Evolutionary conservation across 768 basidiomycete genomes (phyloP).

Genomic region (Tricholoma saponaceum): DNA sequence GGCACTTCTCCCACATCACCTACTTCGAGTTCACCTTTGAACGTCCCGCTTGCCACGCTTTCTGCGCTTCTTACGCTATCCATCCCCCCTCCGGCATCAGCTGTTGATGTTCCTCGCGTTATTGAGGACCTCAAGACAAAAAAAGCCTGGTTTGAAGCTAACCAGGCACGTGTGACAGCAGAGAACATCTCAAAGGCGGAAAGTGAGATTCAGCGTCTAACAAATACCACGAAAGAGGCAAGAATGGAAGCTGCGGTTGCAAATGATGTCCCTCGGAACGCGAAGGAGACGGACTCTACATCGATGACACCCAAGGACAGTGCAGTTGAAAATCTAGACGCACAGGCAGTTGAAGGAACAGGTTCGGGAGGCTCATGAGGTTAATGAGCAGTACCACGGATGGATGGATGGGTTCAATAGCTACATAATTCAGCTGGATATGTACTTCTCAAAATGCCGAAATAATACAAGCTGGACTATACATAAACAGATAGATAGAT

Average conservation of each 20-base stretch:
- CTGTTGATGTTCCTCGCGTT: slow-evolving; percentile 74
- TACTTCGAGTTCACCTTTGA: slow-evolving; percentile 37
- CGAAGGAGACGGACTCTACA: slow-evolving; percentile 40
- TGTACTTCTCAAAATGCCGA: slow-evolving; percentile 8
- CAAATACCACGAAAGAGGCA: slow-evolving; percentile 34
- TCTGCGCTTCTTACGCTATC: slow-evolving; percentile 83
- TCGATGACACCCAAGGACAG: slow-evolving; percentile 38
- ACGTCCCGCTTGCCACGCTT: slow-evolving; percentile 82
- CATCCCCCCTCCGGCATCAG: slow-evolving; percentile 82
- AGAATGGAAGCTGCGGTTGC: slow-evolving; percentile 27
- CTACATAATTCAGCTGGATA: slow-evolving; percentile 2
- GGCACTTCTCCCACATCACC: slow-evolving; percentile 21
- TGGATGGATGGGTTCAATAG: slow-evolving; percentile 4
- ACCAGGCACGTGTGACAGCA: slow-evolving; percentile 75
- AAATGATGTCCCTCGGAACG: slow-evolving; percentile 10
- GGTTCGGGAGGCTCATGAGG: slow-evolving; percentile 17
- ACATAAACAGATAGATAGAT: slow-evolving; percentile 16
- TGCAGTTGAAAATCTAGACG: slow-evolving; percentile 41
- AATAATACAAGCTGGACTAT: slow-evolving; percentile 13
- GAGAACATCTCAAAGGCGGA: slow-evolving; percentile 82
- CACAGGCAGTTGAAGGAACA: slow-evolving; percentile 21
- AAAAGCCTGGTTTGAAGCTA: slow-evolving; percentile 93
- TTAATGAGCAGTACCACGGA: not conserved
- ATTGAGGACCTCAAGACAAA: slow-evolving; percentile 91
- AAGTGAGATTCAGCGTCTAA: slow-evolving; percentile 64